Percentiles rank a stretch among this genome's conserved stretches.
Evolutionary conservation across 805 yeast genomes (phyloP).

Genomic region (Saturnispora besseyi): DNA sequence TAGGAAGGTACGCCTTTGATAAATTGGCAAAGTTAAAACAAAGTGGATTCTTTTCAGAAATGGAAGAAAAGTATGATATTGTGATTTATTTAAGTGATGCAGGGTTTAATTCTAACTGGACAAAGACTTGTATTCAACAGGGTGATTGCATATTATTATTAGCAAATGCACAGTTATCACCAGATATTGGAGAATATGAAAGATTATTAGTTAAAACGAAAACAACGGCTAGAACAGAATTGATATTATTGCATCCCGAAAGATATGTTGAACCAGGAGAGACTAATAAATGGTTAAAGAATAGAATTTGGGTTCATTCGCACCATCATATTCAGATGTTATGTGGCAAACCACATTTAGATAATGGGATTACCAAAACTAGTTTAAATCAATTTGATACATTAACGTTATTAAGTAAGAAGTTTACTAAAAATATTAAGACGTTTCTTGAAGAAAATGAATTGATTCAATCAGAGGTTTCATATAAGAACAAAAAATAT

Average conservation of each 20-base stretch:
- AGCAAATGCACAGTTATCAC: slow-evolving; percentile 72
- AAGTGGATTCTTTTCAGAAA: slow-evolving; percentile 80
- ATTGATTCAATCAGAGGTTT: slow-evolving; percentile 17
- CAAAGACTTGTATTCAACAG: slow-evolving; percentile 83
- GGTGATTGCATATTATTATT: slow-evolving; percentile 88
- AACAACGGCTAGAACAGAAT: slow-evolving; percentile 81
- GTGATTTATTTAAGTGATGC: slow-evolving; percentile 87
- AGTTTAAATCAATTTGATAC: slow-evolving; percentile 14
- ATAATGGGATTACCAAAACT: slow-evolving; percentile 5
- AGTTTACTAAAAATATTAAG: slow-evolving; percentile 20
- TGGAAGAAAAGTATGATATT: slow-evolving; percentile 85
- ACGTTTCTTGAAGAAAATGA: slow-evolving; percentile 18
- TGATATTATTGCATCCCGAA: slow-evolving; percentile 77
- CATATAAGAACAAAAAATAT: slow-evolving; percentile 19
- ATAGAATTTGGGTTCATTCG: slow-evolving; percentile 81
- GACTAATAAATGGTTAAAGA: slow-evolving; percentile 76
- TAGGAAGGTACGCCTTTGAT: slow-evolving; percentile 91
- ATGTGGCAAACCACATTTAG: slow-evolving; percentile 9
- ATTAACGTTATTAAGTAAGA: slow-evolving; percentile 16
- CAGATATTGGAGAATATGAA: slow-evolving; percentile 82
- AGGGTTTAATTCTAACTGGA: slow-evolving; percentile 77
- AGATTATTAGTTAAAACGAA: slow-evolving; percentile 61
- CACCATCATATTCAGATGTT: slow-evolving; percentile 86
- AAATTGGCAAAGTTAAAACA: slow-evolving; percentile 76
- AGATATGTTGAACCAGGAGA: slow-evolving; percentile 76